Percentiles rank a stretch among this genome's conserved stretches.
These are phyloP conservation scores for Zygoascus tannicola DNA, from an alignment of 805 yeast genomes.

Conservation along the genomic window DNA sequence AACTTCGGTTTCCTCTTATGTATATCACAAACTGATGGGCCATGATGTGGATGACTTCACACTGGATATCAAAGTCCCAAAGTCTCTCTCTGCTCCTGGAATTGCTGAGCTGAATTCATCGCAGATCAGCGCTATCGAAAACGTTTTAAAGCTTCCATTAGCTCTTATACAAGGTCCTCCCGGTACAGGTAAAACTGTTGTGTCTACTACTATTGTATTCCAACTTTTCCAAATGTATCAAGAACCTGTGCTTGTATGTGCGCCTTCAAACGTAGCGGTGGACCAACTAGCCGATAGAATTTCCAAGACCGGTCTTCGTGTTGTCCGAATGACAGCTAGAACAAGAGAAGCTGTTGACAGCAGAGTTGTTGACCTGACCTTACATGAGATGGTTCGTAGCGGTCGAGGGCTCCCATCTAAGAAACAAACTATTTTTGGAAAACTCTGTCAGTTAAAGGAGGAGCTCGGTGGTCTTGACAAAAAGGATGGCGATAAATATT, in stretches of 20 bases:
- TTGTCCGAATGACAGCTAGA: constrained; percentile 67
- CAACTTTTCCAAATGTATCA: constrained; percentile 57
- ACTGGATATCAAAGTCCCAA: constrained; percentile 43
- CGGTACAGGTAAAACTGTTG: constrained; percentile 92
- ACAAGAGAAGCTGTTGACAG: constrained; percentile 74
- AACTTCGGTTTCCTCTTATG: constrained; percentile 59
- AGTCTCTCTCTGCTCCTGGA: constrained; percentile 46
- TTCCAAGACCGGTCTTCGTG: constrained; percentile 60
- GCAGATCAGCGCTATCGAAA: constrained; percentile 66
- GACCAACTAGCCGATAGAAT: constrained; percentile 79
- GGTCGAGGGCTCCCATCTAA: neutral
- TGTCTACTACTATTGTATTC: constrained; percentile 79
- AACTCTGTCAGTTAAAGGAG: constrained; percentile 47
- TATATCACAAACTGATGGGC: constrained; percentile 74
- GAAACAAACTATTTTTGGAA: constrained; percentile 39
- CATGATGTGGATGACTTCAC: constrained; percentile 55
- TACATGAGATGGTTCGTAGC: constrained; percentile 44
- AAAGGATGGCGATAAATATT: constrained; percentile 41
- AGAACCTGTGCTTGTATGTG: constrained; percentile 73
- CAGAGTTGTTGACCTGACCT: constrained; percentile 45
- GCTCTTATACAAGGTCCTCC: constrained; percentile 93
- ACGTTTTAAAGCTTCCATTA: constrained; percentile 61
- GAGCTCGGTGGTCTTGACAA: constrained; percentile 61
- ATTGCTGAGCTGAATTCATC: constrained; percentile 65
- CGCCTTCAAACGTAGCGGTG: constrained; percentile 93